Percentiles rank a stretch among this genome's conserved stretches.
Evolutionary conservation across 2,329 filamentous ascomycete genomes (phyloP).

Genomic region (Hymenoscyphus scutula): DNA sequence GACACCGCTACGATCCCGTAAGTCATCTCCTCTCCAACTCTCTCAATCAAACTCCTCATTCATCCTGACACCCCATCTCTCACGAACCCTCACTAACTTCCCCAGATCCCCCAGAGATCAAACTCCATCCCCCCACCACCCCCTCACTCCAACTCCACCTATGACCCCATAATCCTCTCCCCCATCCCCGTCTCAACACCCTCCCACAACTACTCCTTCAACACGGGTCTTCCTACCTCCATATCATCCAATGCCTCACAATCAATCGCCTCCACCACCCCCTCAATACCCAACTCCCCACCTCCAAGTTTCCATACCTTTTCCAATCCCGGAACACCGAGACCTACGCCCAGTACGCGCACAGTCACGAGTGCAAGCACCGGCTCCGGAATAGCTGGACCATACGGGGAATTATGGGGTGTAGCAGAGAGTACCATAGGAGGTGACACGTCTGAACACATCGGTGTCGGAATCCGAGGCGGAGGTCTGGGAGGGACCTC

Average conservation of each 20-base stretch:
- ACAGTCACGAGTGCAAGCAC: slow-evolving; percentile 13
- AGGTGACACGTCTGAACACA: neutral
- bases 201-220: slow-evolving; percentile 27
- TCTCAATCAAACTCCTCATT: neutral
- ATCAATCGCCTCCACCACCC: slow-evolving; percentile 17
- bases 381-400: slow-evolving; percentile 9
- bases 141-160: neutral
- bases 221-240: slow-evolving; percentile 27
- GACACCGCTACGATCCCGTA: slow-evolving; percentile 30
- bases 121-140: slow-evolving; percentile 1
- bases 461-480: neutral
- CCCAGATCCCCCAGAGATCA: slow-evolving; percentile 26
- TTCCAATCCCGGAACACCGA: slow-evolving; percentile 25
- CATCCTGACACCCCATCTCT: neutral
- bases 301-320: slow-evolving; percentile 30
- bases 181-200: slow-evolving; percentile 21
- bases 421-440: slow-evolving; percentile 27
- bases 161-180: slow-evolving; percentile 26
- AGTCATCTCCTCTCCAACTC: slow-evolving; percentile 9
- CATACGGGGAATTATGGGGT: slow-evolving; percentile 27
- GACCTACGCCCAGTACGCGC: slow-evolving; percentile 23
- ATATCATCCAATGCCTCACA: slow-evolving; percentile 15
- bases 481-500: slow-evolving; percentile 16
- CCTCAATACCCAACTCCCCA: slow-evolving; percentile 29
- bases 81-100: neutral